Evolutionary conservation across 352 stramenopile species (phyloP), one percentile per base, ranked within the genome.

Genomic region (Globisporangium cylindrosporum): DNA sequence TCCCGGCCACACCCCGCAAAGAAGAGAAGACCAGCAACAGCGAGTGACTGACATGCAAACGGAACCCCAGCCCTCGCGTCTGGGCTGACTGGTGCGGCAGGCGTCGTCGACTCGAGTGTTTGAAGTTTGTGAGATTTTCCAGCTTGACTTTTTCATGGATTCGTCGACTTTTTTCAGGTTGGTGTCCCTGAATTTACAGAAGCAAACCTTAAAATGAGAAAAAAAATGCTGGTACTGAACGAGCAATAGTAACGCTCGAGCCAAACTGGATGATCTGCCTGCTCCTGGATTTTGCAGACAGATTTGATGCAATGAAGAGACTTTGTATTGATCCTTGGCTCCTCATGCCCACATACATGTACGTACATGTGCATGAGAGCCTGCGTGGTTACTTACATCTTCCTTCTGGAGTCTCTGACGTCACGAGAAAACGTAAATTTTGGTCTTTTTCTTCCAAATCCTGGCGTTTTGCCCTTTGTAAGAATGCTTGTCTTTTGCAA

Each of bases 151-250:
- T 57, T n/a, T 38, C 18, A 36, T 51, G 51, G 59, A 27, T 64
- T 64, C 59, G 38, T 55, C 59, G 38, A 64, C 59, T 55, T 59
- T 59, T 59, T 59, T 55, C 53, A 59, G 15, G 38, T 22, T 55
- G 1, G 3, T 18, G 41, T 36, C n/a, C 14, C 24, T 58, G 53
- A 34, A 41, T 20, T 55, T 41, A 43, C 29, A 22, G 46, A 61
- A 48, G 51, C 29, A 9, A 43, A 34, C 29, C 7, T 46, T 32
- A 57, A n/a, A 27, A n/a, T 57, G 20, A 14, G 15, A 2, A 18
- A 32, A 56, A 2, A 18, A 32, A 57, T 57, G 9, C 4, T 20
- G 38, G 38, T 48, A 20, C 38, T n/a, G 49, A 9, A 32, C 1
- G 15, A 32, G 51, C 24, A 20, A 15, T 2, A 20, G 24, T 2